Base-by-base conservation (phyloP, 768 basidiomycete genomes). In the Tulasnella sp. region DNA sequence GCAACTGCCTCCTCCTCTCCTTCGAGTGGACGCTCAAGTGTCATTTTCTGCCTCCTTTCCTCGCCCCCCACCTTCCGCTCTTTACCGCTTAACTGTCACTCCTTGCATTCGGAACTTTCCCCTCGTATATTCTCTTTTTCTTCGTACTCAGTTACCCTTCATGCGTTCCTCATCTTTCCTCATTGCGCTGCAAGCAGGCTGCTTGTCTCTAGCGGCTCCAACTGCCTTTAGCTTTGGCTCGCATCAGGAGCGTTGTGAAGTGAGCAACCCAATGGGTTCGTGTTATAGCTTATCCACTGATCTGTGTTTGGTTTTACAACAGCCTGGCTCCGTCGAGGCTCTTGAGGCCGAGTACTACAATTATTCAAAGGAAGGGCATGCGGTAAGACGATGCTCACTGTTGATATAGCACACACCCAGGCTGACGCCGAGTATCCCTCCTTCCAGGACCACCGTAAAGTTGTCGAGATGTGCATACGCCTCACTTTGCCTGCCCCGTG, bases 121-220 rank as follows among this genome's bases (percentile, higher is more conserved):
- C 34, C 5, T 5, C 34, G 5, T 5, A 38, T 15, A 38, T 15
- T 38, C 34, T 38, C 34, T 5, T 38, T 38, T 15, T 38, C 34
- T 38, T 38, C 34, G 7, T 38, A 38, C n/a, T n/a, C n/a, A n/a
- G n/a, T n/a, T 38, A 38, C 34, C 15, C 24, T 32, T 38, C 34
- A 56, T 56, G 55, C 55, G 41, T 27, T 56, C 55, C 55, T 21
- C 55, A 21, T 43, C 55, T 26, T 29, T 56, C 44, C 38, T 56
- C 24, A 11, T 56, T 32, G n/a, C 42, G 21, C 55, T 56, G 13
- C 55, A 56, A 44, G 55, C 44, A 32, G 43, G 41, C 42, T 21
- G 44, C 42, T 42, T 56, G 1, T 26, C 55, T 11, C 24, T 56
- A 4, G 55, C 23, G 24, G 55, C 55, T 5, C 55, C 55, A 10